Conservation (phyloP, 352 stramenopile species). For the Pythium dissotocum region DNA sequence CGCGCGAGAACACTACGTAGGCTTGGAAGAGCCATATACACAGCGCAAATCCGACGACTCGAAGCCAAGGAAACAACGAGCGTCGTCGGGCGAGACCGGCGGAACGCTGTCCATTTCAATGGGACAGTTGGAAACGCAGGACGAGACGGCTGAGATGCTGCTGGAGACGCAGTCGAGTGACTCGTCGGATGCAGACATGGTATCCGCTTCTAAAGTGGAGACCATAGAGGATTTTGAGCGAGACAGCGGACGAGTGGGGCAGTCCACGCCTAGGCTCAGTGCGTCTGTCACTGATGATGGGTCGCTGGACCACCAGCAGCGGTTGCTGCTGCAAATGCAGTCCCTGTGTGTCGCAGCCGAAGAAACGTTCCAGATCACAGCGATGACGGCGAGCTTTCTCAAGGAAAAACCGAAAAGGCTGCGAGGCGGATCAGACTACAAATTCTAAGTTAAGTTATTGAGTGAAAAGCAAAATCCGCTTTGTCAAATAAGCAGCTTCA, state of each 20-base stretch:
- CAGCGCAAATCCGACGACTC: too few species aligned
- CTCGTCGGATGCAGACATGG: not conserved
- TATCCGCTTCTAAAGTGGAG: not conserved
- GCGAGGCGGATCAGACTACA: not conserved
- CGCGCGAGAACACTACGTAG: conserved; percentile 15
- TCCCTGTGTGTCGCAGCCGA: conserved; percentile 17
- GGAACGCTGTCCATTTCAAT: not conserved
- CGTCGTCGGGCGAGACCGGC: not conserved
- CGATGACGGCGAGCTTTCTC: not conserved
- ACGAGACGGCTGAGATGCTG: not conserved
- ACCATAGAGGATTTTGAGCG: conserved; percentile 11
- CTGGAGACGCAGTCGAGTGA: not conserved
- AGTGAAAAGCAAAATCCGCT: too few species aligned
- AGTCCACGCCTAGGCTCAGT: not conserved
- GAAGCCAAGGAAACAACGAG: not conserved
- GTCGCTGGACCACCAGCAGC: conserved; percentile 8
- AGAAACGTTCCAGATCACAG: conserved; percentile 20
- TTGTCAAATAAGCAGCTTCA: too few species aligned
- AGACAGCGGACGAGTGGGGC: not conserved
- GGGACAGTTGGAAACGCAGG: not conserved
- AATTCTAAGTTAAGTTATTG: not conserved
- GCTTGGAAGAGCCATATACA: too few species aligned
- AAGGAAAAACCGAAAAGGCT: not conserved
- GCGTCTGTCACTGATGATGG: not conserved
- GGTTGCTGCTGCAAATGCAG: conserved; percentile 2